Evolutionary conservation across 2,329 filamentous ascomycete species (phyloP).

Genomic region (Aspergillus sergii): DNA sequence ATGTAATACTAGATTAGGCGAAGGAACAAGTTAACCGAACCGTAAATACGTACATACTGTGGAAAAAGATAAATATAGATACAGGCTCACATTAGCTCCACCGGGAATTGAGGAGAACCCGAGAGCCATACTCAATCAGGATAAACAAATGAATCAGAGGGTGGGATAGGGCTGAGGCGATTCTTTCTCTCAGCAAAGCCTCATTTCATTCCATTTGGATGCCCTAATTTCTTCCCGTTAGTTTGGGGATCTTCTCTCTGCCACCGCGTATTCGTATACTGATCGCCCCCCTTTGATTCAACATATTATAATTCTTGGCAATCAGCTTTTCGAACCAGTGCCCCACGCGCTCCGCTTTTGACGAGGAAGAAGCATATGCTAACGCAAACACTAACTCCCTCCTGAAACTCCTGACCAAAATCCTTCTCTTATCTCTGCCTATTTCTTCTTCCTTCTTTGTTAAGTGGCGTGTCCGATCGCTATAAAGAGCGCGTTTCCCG

Average conservation of each 20-base stretch:
- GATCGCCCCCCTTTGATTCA: not conserved
- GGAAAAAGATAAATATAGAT: conserved; percentile 5
- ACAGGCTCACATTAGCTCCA: conserved; percentile 6
- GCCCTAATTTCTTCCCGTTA: not conserved
- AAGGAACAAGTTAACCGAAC: not conserved
- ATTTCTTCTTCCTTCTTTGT: not conserved
- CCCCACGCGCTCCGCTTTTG: conserved; percentile 6
- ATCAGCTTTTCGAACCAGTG: not conserved
- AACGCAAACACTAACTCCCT: conserved; percentile 4
- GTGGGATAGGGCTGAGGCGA: conserved; percentile 1
- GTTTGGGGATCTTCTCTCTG: not conserved
- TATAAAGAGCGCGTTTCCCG: not conserved
- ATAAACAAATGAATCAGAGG: not conserved
- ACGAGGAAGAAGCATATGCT: conserved; percentile 3
- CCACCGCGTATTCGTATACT: not conserved
- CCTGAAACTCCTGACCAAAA: conserved; percentile 5
- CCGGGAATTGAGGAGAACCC: conserved; percentile 1
- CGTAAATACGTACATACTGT: not conserved
- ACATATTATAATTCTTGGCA: conserved; percentile 3
- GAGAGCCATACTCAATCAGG: conserved; percentile 4
- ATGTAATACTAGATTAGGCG: not conserved
- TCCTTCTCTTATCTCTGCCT: conserved; percentile 1
- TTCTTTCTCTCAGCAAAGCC: not conserved
- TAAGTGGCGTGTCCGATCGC: conserved; percentile 5
- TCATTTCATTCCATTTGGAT: not conserved